These are phyloP conservation scores for Scheffersomyces parashehatae DNA, from an alignment of 1,139 yeast genomes.

Conservation along the genomic window DNA sequence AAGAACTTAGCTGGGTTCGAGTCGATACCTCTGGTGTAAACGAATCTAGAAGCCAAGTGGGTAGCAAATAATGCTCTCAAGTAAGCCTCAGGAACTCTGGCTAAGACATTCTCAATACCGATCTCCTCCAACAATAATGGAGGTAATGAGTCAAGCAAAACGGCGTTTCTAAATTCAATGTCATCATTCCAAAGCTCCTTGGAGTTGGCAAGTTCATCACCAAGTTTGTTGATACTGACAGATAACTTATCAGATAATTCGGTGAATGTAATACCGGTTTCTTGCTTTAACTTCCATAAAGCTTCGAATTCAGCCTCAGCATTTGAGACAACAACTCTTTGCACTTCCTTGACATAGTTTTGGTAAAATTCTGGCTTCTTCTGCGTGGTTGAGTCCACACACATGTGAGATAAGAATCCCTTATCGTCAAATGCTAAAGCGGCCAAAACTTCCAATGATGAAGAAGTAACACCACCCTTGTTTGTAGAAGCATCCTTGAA, in stretches of 20 bases:
- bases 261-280: conserved; percentile 71
- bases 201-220: conserved; percentile 83
- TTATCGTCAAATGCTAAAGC: conserved; percentile 89
- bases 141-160: conserved; percentile 80
- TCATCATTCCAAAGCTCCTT: conserved; percentile 87
- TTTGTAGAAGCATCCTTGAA: conserved; percentile 97
- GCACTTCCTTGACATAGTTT: conserved; percentile 81
- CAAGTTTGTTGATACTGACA: conserved; percentile 81
- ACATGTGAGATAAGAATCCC: conserved; percentile 75
- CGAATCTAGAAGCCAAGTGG: conserved; percentile 83
- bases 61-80: conserved; percentile 90
- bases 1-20: conserved; percentile 83
- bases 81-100: conserved; percentile 85
- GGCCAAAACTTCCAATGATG: conserved; percentile 92
- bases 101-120: conserved; percentile 72
- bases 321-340: conserved; percentile 68
- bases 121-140: conserved; percentile 65
- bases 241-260: conserved; percentile 84
- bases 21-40: conserved; percentile 81
- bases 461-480: conserved; percentile 98
- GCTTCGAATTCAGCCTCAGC: conserved; percentile 86
- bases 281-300: conserved; percentile 74
- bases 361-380: conserved; percentile 73
- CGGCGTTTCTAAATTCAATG: conserved; percentile 69
- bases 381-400: conserved; percentile 56